A percentile compares a stretch with the other conserved stretches of the same genome.
Evolutionary conservation across 2,329 filamentous ascomycete species (phyloP).

Genomic region (Cercospora citrullina): DNA sequence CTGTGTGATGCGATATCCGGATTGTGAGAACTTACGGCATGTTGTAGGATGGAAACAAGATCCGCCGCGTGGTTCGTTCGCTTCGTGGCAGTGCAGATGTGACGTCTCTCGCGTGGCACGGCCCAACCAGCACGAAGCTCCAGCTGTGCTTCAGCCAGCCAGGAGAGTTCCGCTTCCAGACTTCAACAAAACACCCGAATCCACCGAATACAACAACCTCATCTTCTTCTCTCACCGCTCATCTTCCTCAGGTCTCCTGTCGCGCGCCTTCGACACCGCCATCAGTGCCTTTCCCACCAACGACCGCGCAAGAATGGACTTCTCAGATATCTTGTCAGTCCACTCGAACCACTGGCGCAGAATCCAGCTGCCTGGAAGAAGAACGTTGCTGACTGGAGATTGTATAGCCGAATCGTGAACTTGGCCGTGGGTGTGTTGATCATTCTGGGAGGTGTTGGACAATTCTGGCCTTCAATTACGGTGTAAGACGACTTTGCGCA

Average conservation of each 20-base stretch:
- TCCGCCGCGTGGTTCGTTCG: neutral
- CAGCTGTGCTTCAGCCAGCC: constrained; percentile 9
- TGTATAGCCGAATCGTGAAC: constrained; percentile 84
- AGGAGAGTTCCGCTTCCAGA: constrained; percentile 10
- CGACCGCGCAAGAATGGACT: constrained; percentile 65
- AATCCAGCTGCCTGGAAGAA: constrained; percentile 16
- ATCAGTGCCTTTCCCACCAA: neutral
- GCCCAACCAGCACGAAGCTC: constrained; percentile 5
- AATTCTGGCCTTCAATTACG: constrained; percentile 60
- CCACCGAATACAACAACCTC: constrained; percentile 1
- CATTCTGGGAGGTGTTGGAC: constrained; percentile 76
- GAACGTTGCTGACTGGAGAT: constrained; percentile 17
- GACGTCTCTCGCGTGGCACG: constrained; percentile 2
- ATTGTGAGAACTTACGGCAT: neutral
- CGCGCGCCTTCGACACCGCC: neutral
- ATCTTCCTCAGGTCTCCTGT: neutral
- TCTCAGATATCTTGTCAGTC: constrained; percentile 86
- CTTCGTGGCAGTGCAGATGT: neutral
- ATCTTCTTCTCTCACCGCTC: neutral
- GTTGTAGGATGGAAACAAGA: neutral
- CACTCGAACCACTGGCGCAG: neutral
- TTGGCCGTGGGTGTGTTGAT: constrained; percentile 83
- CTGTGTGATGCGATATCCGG: neutral
- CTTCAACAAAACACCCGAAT: constrained; percentile 13
- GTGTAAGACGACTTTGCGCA: constrained; percentile 53